Evolutionary conservation across 306 rosid species (phyloP).

Genomic region (Citrullus colocynthis): DNA sequence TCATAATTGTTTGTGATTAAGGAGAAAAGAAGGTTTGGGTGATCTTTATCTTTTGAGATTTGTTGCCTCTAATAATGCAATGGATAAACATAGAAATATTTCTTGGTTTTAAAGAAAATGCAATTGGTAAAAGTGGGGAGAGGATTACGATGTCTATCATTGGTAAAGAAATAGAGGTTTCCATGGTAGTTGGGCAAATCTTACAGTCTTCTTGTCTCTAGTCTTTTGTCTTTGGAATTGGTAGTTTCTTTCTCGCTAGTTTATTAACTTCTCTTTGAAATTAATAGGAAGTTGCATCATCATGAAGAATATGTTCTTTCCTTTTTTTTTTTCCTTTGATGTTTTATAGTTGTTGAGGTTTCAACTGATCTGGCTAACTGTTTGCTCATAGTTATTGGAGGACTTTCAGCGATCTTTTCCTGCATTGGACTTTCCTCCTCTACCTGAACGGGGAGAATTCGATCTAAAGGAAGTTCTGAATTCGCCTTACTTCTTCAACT

Average conservation of each 20-base stretch:
- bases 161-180: too few relatives aligned
- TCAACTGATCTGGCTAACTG: constrained; percentile 6
- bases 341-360: neutral
- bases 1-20: neutral
- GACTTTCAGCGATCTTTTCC: constrained; percentile 71
- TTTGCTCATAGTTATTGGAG: constrained; percentile 50
- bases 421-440: constrained; percentile 43
- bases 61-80: neutral
- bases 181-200: too few relatives aligned
- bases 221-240: neutral
- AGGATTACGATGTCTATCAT: too few relatives aligned
- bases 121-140: neutral
- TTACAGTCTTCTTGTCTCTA: too few relatives aligned
- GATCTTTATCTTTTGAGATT: neutral
- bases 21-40: neutral
- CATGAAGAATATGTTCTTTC: neutral
- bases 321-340: too few relatives aligned
- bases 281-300: neutral
- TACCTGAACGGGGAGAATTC: constrained; percentile 84
- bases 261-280: neutral
- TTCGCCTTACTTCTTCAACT: constrained; percentile 92
- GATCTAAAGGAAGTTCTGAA: constrained; percentile 55
- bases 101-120: neutral
- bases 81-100: neutral
- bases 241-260: neutral